These are phyloP conservation scores for Immersiporthe knoxdaviesiana DNA, from an alignment of 2,329 filamentous ascomycete species.

Conservation along the genomic window DNA sequence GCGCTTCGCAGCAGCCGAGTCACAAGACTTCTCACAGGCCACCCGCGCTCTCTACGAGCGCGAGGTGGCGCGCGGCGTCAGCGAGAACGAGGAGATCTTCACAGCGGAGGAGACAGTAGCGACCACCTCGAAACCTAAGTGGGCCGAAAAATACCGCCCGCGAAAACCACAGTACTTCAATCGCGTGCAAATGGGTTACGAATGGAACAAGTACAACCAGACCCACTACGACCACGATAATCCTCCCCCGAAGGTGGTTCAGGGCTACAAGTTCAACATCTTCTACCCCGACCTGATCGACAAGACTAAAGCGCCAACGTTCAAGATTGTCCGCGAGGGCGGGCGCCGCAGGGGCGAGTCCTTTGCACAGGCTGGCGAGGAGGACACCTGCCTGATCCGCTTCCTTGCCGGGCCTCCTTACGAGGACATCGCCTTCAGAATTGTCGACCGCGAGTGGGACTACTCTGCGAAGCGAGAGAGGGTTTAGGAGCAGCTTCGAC, in stretches of 20 bases:
- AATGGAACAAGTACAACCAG: slow-evolving; percentile 99
- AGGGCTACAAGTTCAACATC: slow-evolving; percentile 99
- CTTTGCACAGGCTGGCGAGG: slow-evolving; percentile 89
- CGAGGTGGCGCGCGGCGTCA: slow-evolving; percentile 87
- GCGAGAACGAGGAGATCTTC: slow-evolving; percentile 95
- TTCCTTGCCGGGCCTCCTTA: slow-evolving; percentile 96
- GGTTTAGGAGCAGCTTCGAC: slow-evolving; percentile 96
- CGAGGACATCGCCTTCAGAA: slow-evolving; percentile 94
- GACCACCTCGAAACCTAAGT: slow-evolving; percentile 67
- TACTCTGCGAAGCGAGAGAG: slow-evolving; percentile 96
- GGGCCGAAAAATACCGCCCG: slow-evolving; percentile 83
- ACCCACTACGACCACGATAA: slow-evolving; percentile 99
- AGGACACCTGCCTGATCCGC: slow-evolving; percentile 94
- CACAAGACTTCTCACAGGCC: slow-evolving; percentile 80
- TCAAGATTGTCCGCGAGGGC: slow-evolving; percentile 92
- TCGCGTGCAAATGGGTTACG: slow-evolving; percentile 97
- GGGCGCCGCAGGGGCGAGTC: slow-evolving; percentile 89
- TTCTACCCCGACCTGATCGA: slow-evolving; percentile 98
- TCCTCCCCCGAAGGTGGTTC: slow-evolving; percentile 94
- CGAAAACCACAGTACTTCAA: slow-evolving; percentile 98
- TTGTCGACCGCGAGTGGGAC: slow-evolving; percentile 99
- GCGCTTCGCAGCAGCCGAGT: slow-evolving; percentile 71
- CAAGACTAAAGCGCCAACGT: slow-evolving; percentile 91
- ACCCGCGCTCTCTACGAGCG: slow-evolving; percentile 90
- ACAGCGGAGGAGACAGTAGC: slow-evolving; percentile 82